These are phyloP conservation scores for Scheffersomyces stipitis DNA, from an alignment of 805 yeast genomes.

Conservation along the genomic window DNA sequence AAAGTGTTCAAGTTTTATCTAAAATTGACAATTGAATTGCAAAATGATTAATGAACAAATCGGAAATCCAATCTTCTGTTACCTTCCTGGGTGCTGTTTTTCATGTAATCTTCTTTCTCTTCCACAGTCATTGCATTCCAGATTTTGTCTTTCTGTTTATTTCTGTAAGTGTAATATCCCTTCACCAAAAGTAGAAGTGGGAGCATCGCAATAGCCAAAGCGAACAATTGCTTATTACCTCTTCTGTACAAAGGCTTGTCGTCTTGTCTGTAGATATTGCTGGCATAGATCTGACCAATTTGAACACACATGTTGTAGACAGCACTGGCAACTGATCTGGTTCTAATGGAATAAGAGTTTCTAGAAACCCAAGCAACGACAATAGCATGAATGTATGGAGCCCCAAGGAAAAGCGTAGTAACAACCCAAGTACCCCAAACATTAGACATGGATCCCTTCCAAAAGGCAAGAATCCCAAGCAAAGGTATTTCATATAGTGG, in stretches of 20 bases:
- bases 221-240: conserved; percentile 24
- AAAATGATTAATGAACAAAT: conserved; percentile 13
- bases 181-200: conserved; percentile 18
- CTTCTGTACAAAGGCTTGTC: conserved; percentile 27
- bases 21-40: too few relatives aligned
- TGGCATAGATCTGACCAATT: conserved; percentile 21
- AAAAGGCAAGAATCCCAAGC: conserved; percentile 6
- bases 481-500: conserved; percentile 7
- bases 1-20: too few relatives aligned
- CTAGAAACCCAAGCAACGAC: conserved; percentile 28
- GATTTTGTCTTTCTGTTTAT: conserved; percentile 12
- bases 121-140: conserved; percentile 20
- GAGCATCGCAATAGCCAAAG: conserved; percentile 15
- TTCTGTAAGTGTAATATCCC: conserved; percentile 22
- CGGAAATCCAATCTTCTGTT: conserved; percentile 24
- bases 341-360: conserved; percentile 24
- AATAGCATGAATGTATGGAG: conserved; percentile 24
- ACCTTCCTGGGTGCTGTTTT: conserved; percentile 19
- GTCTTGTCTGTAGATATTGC: conserved; percentile 24
- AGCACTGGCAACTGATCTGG: conserved; percentile 31
- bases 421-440: conserved; percentile 11
- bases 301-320: conserved; percentile 27
- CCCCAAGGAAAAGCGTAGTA: conserved; percentile 18
- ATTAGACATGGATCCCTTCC: conserved; percentile 9
- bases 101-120: conserved; percentile 16